phyloP scores from a whole-genome alignment of 495 filamentous ascomycete genomes.

The Pyrenula massariospora region DNA sequence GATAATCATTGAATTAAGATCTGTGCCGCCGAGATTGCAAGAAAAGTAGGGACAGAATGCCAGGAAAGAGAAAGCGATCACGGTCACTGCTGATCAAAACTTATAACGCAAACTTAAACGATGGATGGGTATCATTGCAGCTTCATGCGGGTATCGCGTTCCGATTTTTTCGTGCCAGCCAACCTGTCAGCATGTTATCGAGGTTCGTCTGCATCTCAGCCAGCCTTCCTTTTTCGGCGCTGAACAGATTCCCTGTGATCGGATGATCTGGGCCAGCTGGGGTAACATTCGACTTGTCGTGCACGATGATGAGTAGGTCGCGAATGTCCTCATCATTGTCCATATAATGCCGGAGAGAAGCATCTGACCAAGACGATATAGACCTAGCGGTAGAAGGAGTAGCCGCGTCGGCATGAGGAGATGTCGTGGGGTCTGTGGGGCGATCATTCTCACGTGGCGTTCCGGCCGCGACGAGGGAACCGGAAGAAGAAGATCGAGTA shows the following conservation, averaged over 20 bases:
- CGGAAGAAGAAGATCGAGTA: slow-evolving; percentile 52
- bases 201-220: slow-evolving; percentile 74
- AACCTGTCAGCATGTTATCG: slow-evolving; percentile 76
- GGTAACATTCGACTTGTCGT: slow-evolving; percentile 72
- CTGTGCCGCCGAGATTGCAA: no score
- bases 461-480: slow-evolving; percentile 36
- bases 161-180: slow-evolving; percentile 50
- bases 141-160: slow-evolving; percentile 8
- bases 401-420: slow-evolving; percentile 23
- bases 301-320: slow-evolving; percentile 81
- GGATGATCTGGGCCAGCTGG: slow-evolving; percentile 74
- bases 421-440: slow-evolving; percentile 28
- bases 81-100: no score
- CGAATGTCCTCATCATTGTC: slow-evolving; percentile 86
- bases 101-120: no score
- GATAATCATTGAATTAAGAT: not conserved
- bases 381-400: slow-evolving; percentile 15
- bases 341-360: slow-evolving; percentile 73
- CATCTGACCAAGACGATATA: slow-evolving; percentile 66
- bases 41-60: no score
- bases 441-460: slow-evolving; percentile 18
- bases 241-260: slow-evolving; percentile 67
- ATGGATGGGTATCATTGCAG: not conserved
- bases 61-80: no score
- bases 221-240: slow-evolving; percentile 69